A percentile compares a stretch with the other conserved stretches of the same genome.
These are phyloP conservation scores for Vicia sativa DNA, from an alignment of 306 rosid genomes.

Conservation along the genomic window DNA sequence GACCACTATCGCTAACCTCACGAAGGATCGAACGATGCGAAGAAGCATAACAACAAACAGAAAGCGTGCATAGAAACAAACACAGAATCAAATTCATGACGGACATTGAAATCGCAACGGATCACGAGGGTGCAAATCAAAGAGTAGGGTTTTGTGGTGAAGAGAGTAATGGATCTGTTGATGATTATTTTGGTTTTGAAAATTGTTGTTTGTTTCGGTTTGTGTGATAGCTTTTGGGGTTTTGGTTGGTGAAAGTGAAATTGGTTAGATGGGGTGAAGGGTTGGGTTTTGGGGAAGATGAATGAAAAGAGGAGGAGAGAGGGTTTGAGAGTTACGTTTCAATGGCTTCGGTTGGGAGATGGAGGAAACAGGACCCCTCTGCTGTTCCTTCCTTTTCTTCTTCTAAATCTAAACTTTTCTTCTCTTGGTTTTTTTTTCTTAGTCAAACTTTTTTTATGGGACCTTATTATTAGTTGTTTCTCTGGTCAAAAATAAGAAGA, in stretches of 20 bases:
- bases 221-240: not conserved
- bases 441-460: not conserved
- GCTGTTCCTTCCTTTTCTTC: not conserved
- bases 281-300: not conserved
- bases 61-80: constrained; percentile 49
- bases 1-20: constrained; percentile 37
- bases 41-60: constrained; percentile 41
- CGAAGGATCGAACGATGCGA: constrained; percentile 80
- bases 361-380: constrained; percentile 25
- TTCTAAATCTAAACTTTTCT: not conserved
- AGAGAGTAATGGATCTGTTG: constrained; percentile 38
- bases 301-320: too few species aligned
- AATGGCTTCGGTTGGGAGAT: not conserved
- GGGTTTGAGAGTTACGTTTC: not conserved
- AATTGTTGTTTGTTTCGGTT: not conserved
- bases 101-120: constrained; percentile 45
- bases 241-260: not conserved
- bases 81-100: constrained; percentile 42
- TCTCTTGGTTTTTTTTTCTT: not conserved
- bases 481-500: not conserved
- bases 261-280: constrained; percentile 11
- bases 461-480: not conserved
- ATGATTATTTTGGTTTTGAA: not conserved
- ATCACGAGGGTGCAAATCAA: not conserved
- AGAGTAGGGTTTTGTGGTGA: constrained; percentile 41